These are phyloP conservation scores for Lactarius psammicola DNA, from an alignment of 768 basidiomycete species.

Conservation along the genomic window DNA sequence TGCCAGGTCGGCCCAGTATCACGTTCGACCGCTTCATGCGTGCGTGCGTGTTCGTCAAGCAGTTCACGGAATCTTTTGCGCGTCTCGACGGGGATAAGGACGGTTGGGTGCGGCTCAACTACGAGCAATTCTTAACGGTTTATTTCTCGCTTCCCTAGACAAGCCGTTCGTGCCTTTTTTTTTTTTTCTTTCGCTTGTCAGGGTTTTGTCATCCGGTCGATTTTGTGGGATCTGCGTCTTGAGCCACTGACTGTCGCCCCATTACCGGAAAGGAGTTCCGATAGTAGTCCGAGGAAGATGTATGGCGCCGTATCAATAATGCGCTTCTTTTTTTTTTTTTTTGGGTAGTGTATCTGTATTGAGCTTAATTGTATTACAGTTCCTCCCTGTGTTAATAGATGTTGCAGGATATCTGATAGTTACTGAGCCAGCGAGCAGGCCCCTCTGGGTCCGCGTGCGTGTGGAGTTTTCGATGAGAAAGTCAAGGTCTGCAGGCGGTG, in stretches of 20 bases:
- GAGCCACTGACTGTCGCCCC: neutral
- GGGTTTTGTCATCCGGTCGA: neutral
- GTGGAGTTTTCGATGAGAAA: too few relatives aligned
- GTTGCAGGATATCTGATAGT: too few relatives aligned
- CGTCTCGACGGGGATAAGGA: slow-evolving; percentile 57
- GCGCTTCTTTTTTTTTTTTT: neutral
- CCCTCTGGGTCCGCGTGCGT: too few relatives aligned
- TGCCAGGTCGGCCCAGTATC: slow-evolving; percentile 52
- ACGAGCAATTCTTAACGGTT: slow-evolving; percentile 68
- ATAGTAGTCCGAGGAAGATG: neutral
- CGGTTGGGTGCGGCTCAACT: slow-evolving; percentile 67
- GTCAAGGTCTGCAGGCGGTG: too few relatives aligned
- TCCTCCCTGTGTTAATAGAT: neutral
- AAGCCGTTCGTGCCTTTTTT: neutral
- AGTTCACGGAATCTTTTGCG: slow-evolving; percentile 70
- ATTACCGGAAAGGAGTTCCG: neutral
- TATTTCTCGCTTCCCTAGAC: slow-evolving; percentile 56
- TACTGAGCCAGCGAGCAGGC: too few relatives aligned
- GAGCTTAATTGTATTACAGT: neutral
- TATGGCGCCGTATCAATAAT: neutral
- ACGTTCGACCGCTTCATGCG: slow-evolving; percentile 85
- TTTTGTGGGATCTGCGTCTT: neutral
- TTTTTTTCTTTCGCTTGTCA: neutral
- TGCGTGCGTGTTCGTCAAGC: slow-evolving; percentile 79
- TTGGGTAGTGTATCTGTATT: neutral